Percentiles rank a stretch among this genome's conserved stretches.
These are phyloP conservation scores for Vigna trinervia DNA, from an alignment of 306 rosid genomes.

Conservation along the genomic window DNA sequence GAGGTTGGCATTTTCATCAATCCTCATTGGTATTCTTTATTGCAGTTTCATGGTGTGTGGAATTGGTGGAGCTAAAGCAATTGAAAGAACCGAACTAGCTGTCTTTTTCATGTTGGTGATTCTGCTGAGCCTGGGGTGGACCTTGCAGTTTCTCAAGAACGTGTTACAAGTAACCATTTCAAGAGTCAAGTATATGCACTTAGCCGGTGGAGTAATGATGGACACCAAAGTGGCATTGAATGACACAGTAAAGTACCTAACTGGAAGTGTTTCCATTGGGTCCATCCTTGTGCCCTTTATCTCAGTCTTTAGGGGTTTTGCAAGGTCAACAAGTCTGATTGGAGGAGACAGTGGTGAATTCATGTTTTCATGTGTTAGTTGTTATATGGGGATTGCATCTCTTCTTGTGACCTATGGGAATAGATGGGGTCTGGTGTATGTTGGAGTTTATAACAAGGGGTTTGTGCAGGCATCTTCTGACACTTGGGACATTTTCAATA, in stretches of 20 bases:
- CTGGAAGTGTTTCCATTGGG: constrained; percentile 66
- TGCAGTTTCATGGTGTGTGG: constrained; percentile 62
- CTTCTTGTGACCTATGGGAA: constrained; percentile 59
- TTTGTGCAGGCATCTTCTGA: constrained; percentile 71
- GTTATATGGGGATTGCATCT: constrained; percentile 65
- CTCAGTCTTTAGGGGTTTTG: constrained; percentile 55
- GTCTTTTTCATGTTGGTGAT: constrained; percentile 54
- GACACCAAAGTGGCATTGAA: constrained; percentile 51
- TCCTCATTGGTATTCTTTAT: constrained; percentile 48
- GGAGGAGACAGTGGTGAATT: constrained; percentile 73
- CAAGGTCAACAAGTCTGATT: constrained; percentile 53
- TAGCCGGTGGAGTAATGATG: constrained; percentile 42
- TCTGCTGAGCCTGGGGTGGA: constrained; percentile 74
- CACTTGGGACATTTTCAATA: constrained; percentile 64
- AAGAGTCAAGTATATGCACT: constrained; percentile 58
- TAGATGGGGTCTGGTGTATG: constrained; percentile 82
- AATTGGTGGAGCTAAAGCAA: constrained; percentile 68
- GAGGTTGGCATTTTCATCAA: constrained; percentile 39
- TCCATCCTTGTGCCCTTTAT: constrained; percentile 64
- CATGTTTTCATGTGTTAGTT: constrained; percentile 75
- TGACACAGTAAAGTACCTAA: constrained; percentile 55
- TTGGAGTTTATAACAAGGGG: constrained; percentile 69
- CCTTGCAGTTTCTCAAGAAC: constrained; percentile 75
- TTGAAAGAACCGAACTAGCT: constrained; percentile 45
- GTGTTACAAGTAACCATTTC: constrained; percentile 61